Evolutionary conservation across 164 flowering plant genomes (phyloP), one percentile per base, ranked within the genome.

Genomic region (Echeveria elegans): DNA sequence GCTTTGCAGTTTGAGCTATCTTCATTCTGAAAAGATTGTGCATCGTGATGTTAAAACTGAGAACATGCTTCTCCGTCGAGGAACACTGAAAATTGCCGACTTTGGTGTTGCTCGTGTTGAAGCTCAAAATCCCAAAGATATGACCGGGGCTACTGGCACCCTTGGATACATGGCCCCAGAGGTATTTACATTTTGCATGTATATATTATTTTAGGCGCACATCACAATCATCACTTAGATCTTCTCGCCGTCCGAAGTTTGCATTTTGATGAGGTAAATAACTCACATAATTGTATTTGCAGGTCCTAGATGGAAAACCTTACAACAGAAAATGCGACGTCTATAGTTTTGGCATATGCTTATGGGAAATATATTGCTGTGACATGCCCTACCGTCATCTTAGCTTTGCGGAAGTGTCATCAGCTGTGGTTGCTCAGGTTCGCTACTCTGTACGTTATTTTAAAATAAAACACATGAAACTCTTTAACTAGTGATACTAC

Each of bases 111-210:
- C 98, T 69, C 94, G 98, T 61, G 86, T 90, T 70, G 98, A 93
- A 72, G 97, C 98, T 71, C 89, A 88, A 65, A 90, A 93, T 79
- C 98, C 98, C 40, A 86, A 82, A 74, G 98, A 93, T 72, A 93
- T 93, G 98, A 93, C 98, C 12, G 98, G 98, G 23, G 96, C 90
- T 80, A 93, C 98, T 4, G 98, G 97, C 53, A 93, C 98, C 21
- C 90, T 90, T 59, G 98, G 98, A 32, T 93, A 93, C 79, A 93
- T 93, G 98, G 98, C 98, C 71, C 98, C 98, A 26, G 98, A 93
- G 97, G 98, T 88, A 82, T 36, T 52, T n/a, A n/a, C n/a, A n/a
- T n/a, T 50, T 50, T 6, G 7, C 21, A 26, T 23, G 37, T 34
- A 34, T 7, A 34, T 34, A n/a, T n/a, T n/a, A 34, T 34, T 34